Percentiles rank a stretch among this genome's conserved stretches.
Evolutionary conservation across 139 green algal genomes (phyloP).

Genomic region (Asterochloris erici): DNA sequence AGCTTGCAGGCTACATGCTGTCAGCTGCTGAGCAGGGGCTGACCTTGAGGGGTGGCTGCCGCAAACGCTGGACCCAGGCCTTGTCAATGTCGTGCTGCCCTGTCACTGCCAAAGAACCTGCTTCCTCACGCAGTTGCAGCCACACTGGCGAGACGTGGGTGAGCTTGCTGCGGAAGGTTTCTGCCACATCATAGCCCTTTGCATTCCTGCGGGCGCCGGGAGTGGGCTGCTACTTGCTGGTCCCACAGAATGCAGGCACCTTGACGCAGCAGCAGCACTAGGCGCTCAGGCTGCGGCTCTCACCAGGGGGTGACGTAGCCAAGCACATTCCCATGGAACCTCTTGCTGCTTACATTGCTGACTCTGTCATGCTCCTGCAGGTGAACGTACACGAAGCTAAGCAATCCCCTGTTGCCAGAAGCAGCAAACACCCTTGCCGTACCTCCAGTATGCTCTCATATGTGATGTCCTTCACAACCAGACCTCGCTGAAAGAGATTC

Average conservation of each 20-base stretch:
- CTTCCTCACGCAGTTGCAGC: conserved; percentile 50
- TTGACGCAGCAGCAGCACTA: not conserved
- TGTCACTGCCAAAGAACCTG: not conserved
- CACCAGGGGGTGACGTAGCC: conserved; percentile 7
- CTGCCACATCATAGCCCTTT: conserved; percentile 51
- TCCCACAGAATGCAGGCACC: not conserved
- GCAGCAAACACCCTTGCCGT: not conserved
- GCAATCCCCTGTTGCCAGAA: not conserved
- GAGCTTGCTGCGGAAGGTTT: conserved; percentile 49
- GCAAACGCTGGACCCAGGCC: conserved; percentile 33
- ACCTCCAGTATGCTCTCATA: conserved; percentile 4
- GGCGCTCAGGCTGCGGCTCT: not conserved
- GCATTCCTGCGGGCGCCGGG: conserved; percentile 30
- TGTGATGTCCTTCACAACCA: no score
- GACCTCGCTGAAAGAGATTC: no score
- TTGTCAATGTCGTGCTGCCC: conserved; percentile 41
- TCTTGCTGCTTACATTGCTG: not conserved
- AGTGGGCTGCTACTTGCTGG: not conserved
- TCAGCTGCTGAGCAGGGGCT: no score
- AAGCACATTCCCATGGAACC: not conserved
- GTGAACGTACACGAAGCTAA: not conserved
- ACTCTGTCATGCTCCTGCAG: not conserved
- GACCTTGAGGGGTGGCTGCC: conserved; percentile 2
- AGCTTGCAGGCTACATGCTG: no score
- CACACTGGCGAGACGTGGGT: conserved; percentile 66